Percentiles rank a stretch among this genome's conserved stretches.
These are phyloP conservation scores for Naematelia encephala DNA, from an alignment of 768 basidiomycete species.

Conservation along the genomic window DNA sequence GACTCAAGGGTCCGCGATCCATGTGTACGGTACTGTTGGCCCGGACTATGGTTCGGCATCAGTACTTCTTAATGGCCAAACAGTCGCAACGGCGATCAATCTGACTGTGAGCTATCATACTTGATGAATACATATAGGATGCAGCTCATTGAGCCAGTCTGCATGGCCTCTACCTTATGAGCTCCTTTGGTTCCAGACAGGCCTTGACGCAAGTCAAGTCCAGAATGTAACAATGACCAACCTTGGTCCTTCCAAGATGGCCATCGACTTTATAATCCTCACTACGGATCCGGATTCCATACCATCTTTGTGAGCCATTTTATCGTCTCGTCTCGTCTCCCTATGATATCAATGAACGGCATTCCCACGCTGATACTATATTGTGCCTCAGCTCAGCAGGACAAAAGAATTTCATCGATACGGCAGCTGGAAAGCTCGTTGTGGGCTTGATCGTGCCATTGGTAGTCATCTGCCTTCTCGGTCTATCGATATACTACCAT, in stretches of 20 bases:
- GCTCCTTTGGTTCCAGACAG: slow-evolving; percentile 40
- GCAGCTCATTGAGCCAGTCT: slow-evolving; percentile 18
- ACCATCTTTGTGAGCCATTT: too few relatives aligned
- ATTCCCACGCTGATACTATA: too few relatives aligned
- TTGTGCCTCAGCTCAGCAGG: background rate
- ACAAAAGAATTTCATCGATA: background rate
- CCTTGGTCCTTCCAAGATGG: slow-evolving; percentile 25
- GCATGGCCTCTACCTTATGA: slow-evolving; percentile 34
- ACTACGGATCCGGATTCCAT: slow-evolving; percentile 21
- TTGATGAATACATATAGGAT: background rate
- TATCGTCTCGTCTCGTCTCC: too few relatives aligned
- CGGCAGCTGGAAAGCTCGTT: background rate
- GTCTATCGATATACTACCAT: background rate
- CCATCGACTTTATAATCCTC: slow-evolving; percentile 34
- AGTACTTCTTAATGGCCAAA: slow-evolving; percentile 16
- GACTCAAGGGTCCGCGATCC: slow-evolving; percentile 21
- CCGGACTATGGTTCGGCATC: slow-evolving; percentile 30
- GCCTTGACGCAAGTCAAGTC: slow-evolving; percentile 14
- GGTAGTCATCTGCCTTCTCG: background rate
- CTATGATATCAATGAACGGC: too few relatives aligned
- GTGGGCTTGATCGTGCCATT: background rate
- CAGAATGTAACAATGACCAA: slow-evolving; percentile 33
- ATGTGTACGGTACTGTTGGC: slow-evolving; percentile 27
- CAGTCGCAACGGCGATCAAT: slow-evolving; percentile 15
- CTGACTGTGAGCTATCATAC: slow-evolving; percentile 19